Evolutionary conservation across 73 alveolate genomes (phyloP), one percentile per base, ranked within the genome.

Genomic region (Halteria grandinella): DNA sequence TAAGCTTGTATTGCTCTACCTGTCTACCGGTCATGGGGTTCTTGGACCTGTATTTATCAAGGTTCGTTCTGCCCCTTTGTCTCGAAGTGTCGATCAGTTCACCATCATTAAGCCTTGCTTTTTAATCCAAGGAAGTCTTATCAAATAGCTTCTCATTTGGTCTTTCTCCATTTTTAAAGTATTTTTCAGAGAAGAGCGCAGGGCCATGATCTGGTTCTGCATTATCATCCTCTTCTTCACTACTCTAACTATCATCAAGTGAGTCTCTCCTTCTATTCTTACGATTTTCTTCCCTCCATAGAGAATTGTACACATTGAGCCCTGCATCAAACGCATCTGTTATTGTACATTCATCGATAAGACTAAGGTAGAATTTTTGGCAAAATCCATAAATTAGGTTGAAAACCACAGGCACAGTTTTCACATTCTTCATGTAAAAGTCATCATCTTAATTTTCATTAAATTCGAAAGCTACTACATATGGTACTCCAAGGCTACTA

Each of bases 11-110:
- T 18, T 69, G 37, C 31, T 80, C 90, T 27, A 50, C 24, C 33
- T 57, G 59, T 69, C 90, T 80, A 27, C 90, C 90, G 8, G 90
- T 80, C 34, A 49, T 69, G 14, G 90, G 90, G 7, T 64, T 39
- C 0, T 27, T 17, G 23, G 44, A 52, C 33, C 70, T 80, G 14
- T 44, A 18, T 5, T 25, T 10, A 12, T 31, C 20, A 39, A 64
- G 18, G 33, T 80, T 80, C 1, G 90, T 80, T 36, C 85, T 84
- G 20, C 90, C 90, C 17, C 90, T 33, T 0, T 54, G 32, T 18
- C 57, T 40, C 2, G 90, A 80, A 55, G 79, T 69, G 36, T 80
- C 90, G 1, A 80, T n/a, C 62, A 53, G 70, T 14, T 18, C 20
- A 0, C 90, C 90, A 14, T 25, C 36, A 29, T 69, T 44, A 21